phyloP scores from a whole-genome alignment of 208 protist genomes.

The Entamoeba invadens region DNA sequence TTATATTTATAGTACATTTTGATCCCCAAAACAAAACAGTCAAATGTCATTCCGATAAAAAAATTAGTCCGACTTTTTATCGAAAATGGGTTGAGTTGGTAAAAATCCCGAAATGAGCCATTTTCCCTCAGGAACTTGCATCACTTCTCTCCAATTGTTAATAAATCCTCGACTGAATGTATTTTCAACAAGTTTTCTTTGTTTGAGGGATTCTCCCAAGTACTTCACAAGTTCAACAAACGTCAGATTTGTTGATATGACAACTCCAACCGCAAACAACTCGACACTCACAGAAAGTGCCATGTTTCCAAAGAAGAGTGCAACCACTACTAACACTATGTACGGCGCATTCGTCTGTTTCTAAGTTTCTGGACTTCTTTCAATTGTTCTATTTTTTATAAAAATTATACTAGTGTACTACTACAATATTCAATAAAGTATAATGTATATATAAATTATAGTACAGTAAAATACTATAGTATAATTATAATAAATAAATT shows the following conservation, averaged over 20 bases:
- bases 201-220: background rate
- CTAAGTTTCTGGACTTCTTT: too few relatives aligned
- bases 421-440: too few relatives aligned
- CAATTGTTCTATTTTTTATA: too few relatives aligned
- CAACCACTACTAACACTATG: background rate
- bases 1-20: background rate
- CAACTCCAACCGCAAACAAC: background rate
- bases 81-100: background rate
- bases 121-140: background rate
- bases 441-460: too few relatives aligned
- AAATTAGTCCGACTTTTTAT: background rate
- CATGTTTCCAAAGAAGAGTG: background rate
- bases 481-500: too few relatives aligned
- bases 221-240: background rate
- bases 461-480: too few relatives aligned
- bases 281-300: background rate
- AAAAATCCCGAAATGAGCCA: background rate
- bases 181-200: background rate
- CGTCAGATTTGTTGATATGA: background rate
- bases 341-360: background rate
- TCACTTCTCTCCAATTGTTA: background rate
- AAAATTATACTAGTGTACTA: too few relatives aligned
- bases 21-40: background rate
- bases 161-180: background rate
- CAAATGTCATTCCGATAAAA: background rate